Evolutionary conservation across 148 eudicot species (phyloP), one percentile per base, ranked within the genome.

Genomic region (Suaeda aralocaspica): DNA sequence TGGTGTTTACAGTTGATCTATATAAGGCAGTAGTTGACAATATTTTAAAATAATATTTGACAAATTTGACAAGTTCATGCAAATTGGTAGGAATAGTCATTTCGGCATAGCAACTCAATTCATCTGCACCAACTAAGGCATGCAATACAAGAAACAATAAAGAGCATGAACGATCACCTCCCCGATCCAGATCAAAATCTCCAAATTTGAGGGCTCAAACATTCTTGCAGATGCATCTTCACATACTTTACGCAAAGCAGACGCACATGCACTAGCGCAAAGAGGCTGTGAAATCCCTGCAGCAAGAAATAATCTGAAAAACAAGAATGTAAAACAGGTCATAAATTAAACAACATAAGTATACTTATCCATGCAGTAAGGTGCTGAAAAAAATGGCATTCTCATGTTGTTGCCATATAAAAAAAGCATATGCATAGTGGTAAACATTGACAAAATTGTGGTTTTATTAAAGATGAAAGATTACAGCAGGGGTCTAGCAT

Each of bases 251-350:
- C 84, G 96, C 82, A 94, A 83, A 61, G 98, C 89, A 63, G 84
- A 82, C 10, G 98, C 92, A 87, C 96, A 94, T 68, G 90, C 86
- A 82, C 73, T 81, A 48, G 97, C 87, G 82, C 89, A 94, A 52
- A 76, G 64, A 31, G 98, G 86, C 72, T 85, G 76, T 31, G 88
- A 82, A 62, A 87, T 89, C 45, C 98, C 98, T 52, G 92, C 81
- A 62, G 89, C 97, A 80, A 94, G 87, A 82, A 94, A 94, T 71
- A 89, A 74, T 86, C 98, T 94, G 96, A 77, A 80, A 81, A 67
- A 49, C 68, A 77, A 60, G n/a, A n/a, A n/a, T n/a, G n/a, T n/a
- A 77, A 80, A 41, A 67, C 70, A 59, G 83, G 72, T 26, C 49
- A 63, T 46, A 61, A 50, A 24, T 12, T 44, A 67, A 45, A 64